Percentiles rank a stretch among this genome's conserved stretches.
These are phyloP conservation scores for Coriaria nepalensis DNA, from an alignment of 306 rosid species.

Conservation along the genomic window DNA sequence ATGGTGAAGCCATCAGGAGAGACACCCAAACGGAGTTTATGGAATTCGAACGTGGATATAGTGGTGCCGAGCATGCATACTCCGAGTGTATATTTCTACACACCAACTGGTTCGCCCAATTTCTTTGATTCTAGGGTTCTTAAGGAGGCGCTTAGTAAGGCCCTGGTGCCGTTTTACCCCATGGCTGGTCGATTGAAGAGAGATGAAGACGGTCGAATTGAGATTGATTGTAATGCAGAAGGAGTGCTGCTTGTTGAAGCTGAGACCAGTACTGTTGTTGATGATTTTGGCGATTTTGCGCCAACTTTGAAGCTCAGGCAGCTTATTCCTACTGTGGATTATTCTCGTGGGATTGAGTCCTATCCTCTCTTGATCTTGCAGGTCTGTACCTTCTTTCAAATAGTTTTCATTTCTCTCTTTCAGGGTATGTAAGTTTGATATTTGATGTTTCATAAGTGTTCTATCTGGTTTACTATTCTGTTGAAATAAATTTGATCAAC, in stretches of 20 bases:
- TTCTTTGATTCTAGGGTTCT: slow-evolving; percentile 42
- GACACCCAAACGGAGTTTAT: slow-evolving; percentile 32
- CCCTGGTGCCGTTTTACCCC: slow-evolving; percentile 59
- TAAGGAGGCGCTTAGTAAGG: slow-evolving; percentile 52
- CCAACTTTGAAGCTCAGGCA: slow-evolving; percentile 65
- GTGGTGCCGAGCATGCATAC: slow-evolving; percentile 62
- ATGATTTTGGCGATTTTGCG: slow-evolving; percentile 76
- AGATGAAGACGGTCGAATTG: slow-evolving; percentile 65
- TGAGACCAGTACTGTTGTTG: slow-evolving; percentile 25
- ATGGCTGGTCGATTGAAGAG: slow-evolving; percentile 67
- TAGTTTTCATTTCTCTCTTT: not conserved
- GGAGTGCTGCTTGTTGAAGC: slow-evolving; percentile 78
- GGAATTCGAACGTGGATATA: slow-evolving; percentile 74
- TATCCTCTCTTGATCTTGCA: slow-evolving; percentile 55
- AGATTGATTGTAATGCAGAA: slow-evolving; percentile 53
- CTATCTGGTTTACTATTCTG: too few relatives aligned
- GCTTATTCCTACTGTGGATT: slow-evolving; percentile 63
- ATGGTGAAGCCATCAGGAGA: slow-evolving; percentile 60
- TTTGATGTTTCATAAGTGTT: too few relatives aligned
- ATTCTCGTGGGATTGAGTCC: slow-evolving; percentile 48
- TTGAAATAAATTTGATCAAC: too few relatives aligned
- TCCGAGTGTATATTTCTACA: slow-evolving; percentile 67
- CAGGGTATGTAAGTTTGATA: not conserved
- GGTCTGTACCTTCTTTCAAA: slow-evolving; percentile 21
- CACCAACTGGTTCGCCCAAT: slow-evolving; percentile 24